Evolutionary conservation across 768 basidiomycete species (phyloP), one percentile per base, ranked within the genome.

Genomic region (Suillus cothurnatus): DNA sequence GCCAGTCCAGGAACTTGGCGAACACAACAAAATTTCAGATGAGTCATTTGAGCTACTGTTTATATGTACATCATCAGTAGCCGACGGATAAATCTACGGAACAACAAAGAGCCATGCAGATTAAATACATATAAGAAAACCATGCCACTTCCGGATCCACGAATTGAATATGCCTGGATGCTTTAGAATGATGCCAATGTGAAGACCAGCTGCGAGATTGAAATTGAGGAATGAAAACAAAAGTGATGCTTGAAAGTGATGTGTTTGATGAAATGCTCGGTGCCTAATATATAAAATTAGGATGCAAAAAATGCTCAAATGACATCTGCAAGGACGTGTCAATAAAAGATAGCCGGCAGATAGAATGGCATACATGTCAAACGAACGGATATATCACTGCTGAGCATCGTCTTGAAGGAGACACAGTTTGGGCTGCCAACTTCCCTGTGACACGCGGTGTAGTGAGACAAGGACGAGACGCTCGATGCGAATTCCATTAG

Each of bases 371-470:
- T 28, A 59, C 58, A 41, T 59, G 26, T 28, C 26, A 41, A 39
- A 59, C 1, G 38, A 59, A 21, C 38, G 26, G 11, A 3, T 6
- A 4, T 32, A 14, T 41, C 36, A 21, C 17, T 59, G 11, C 38
- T 41, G 26, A 11, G 38, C 19, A 19, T 59, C 39, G 11, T 41
- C 19, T 23, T 1, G 26, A 21, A 59, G 38, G 63, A 92, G 81
- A 74, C 89, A 84, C 39, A 93, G 74, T 58, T 88, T 84, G 28
- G 90, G 90, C 68, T 93, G 91, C 91, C 91, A 93, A 68, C 87
- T 88, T 26, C 91, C 91, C 79, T 84, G 85, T 5, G 90, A 92
- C 63, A 93, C 91, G 66, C 91, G 91, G 75, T 89, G 89, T 56
- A 93, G 82, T 68, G 88, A 86, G 70, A 93, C 87, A 45, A 93